A percentile compares a stretch with the other conserved stretches of the same genome.
Evolutionary conservation across 75 land plant species (phyloP).

Genomic region (Pseudotsuga menziesii): DNA sequence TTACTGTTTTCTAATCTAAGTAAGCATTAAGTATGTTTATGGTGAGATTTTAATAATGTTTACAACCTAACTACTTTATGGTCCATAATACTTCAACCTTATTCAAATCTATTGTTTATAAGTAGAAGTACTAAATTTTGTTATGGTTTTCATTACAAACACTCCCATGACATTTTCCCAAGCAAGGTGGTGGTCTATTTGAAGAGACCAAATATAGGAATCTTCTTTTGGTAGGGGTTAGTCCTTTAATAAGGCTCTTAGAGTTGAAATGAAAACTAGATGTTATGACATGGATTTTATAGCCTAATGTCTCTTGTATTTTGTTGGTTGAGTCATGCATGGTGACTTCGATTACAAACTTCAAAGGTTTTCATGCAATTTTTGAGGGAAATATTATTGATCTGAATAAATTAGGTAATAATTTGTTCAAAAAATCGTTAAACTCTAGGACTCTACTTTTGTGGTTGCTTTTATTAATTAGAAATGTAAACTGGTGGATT

Average conservation of each 20-base stretch:
- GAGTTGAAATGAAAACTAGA: constrained; percentile 31
- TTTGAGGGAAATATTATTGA: constrained; percentile 45
- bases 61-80: neutral
- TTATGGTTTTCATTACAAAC: constrained; percentile 18
- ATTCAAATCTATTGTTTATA: neutral
- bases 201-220: constrained; percentile 47
- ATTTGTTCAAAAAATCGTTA: neutral
- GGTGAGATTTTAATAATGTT: neutral
- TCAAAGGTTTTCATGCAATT: constrained; percentile 34
- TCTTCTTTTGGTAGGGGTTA: constrained; percentile 39
- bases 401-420: constrained; percentile 39
- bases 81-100: neutral
- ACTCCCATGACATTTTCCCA: constrained; percentile 29
- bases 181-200: constrained; percentile 39
- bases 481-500: neutral
- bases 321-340: constrained; percentile 47
- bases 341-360: constrained; percentile 33
- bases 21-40: neutral
- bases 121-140: neutral
- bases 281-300: constrained; percentile 27
- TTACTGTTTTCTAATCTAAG: neutral
- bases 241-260: constrained; percentile 18
- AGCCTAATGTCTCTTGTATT: constrained; percentile 34
- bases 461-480: neutral
- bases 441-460: neutral